Evolutionary conservation across 345 rosid species (phyloP).

Genomic region (Streptanthus diversifolius): DNA sequence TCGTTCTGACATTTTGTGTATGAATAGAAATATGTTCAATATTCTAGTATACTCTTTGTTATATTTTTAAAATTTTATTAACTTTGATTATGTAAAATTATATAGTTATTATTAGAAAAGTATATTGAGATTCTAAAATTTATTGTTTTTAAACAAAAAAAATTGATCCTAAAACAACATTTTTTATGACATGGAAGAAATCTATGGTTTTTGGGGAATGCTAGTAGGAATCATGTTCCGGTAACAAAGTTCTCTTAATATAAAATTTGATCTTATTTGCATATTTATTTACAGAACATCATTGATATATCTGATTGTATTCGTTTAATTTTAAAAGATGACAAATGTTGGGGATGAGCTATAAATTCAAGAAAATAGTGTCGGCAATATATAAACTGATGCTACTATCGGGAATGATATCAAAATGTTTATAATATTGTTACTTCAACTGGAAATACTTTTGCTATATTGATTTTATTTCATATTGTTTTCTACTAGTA

Average conservation of each 20-base stretch:
- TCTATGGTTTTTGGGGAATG: background rate
- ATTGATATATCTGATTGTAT: no score
- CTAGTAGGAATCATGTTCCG: background rate
- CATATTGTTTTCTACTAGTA: background rate
- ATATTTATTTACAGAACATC: no score
- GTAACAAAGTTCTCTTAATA: background rate
- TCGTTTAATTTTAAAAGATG: no score
- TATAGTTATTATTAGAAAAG: background rate
- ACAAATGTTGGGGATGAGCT: slow-evolving; percentile 6
- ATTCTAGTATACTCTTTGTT: background rate
- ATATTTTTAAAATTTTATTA: background rate
- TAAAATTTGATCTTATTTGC: background rate
- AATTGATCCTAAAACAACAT: no score
- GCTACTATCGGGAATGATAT: background rate
- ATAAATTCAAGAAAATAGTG: slow-evolving; percentile 1
- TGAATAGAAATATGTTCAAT: no score
- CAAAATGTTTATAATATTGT: background rate
- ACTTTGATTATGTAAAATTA: background rate
- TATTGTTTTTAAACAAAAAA: no score
- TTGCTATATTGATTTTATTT: background rate
- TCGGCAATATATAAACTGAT: background rate
- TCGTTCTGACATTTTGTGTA: no score
- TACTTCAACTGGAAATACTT: background rate
- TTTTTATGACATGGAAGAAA: background rate
- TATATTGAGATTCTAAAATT: background rate